Evolutionary conservation across 2,329 filamentous ascomycete species (phyloP).

Genomic region (Aspergillus spinulosporus): DNA sequence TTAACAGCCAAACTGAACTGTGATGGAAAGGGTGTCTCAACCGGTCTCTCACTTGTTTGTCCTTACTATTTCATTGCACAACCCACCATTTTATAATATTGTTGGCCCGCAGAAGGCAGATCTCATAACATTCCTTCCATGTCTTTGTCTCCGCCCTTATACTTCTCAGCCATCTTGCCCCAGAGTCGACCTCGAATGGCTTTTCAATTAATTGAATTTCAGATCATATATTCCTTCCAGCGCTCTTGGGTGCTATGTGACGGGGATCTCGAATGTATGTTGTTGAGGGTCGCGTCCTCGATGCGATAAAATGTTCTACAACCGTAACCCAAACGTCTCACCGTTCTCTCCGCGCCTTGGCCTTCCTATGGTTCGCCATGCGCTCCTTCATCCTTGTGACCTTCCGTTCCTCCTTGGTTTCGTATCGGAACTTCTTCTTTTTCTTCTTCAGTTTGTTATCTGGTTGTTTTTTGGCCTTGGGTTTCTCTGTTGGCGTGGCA

Average conservation of each 20-base stretch:
- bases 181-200: constrained; percentile 15
- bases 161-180: constrained; percentile 16
- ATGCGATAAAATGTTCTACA: background rate
- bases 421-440: constrained; percentile 91
- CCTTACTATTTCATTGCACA: constrained; percentile 29
- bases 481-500: constrained; percentile 31
- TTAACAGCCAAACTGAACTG: constrained; percentile 54
- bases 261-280: constrained; percentile 5
- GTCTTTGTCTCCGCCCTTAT: constrained; percentile 20
- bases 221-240: constrained; percentile 15
- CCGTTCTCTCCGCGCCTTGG: constrained; percentile 54
- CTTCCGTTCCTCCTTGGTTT: constrained; percentile 80
- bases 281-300: background rate
- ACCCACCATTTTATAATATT: constrained; percentile 27
- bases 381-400: constrained; percentile 62
- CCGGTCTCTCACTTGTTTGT: constrained; percentile 28
- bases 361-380: constrained; percentile 69
- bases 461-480: constrained; percentile 51
- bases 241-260: constrained; percentile 19
- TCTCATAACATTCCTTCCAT: constrained; percentile 22
- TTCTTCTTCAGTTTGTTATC: constrained; percentile 67
- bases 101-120: constrained; percentile 20
- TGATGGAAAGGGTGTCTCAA: constrained; percentile 32
- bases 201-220: constrained; percentile 16
- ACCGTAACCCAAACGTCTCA: constrained; percentile 17